Evolutionary conservation across 2,329 filamentous ascomycete genomes (phyloP).

Genomic region (Rhynchosporium agropyri): DNA sequence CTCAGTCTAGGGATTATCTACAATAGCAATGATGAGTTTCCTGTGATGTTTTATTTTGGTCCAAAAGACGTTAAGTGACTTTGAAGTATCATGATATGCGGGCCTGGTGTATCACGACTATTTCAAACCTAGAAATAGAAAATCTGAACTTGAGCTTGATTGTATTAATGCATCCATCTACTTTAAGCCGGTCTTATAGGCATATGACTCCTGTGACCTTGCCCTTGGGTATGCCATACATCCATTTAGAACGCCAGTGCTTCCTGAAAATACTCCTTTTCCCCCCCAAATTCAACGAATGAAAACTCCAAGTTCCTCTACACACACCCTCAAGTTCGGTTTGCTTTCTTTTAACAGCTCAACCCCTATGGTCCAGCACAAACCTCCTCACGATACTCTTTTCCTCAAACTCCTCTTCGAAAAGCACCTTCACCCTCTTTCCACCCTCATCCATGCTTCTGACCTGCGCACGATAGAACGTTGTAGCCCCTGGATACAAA

Average conservation of each 20-base stretch:
- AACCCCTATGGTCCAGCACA: constrained; percentile 67
- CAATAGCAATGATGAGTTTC: no score
- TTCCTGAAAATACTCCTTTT: no score
- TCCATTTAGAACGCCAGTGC: no score
- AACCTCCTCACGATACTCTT: constrained; percentile 72
- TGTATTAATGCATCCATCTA: background rate
- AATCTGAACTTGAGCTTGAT: no score
- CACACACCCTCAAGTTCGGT: background rate
- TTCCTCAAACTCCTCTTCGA: constrained; percentile 80
- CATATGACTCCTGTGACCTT: constrained; percentile 1
- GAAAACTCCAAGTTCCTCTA: constrained; percentile 3
- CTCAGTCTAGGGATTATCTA: no score
- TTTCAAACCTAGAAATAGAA: no score
- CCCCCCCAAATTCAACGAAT: background rate
- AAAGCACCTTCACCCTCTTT: constrained; percentile 65
- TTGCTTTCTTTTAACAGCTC: background rate
- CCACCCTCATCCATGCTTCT: constrained; percentile 62
- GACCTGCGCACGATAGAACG: constrained; percentile 83
- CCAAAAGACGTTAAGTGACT: no score
- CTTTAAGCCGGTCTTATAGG: background rate
- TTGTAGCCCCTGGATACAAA: constrained; percentile 80
- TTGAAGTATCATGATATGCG: no score
- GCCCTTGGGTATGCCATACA: no score
- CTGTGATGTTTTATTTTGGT: no score
- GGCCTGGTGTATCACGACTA: no score